Evolutionary conservation across 495 filamentous ascomycete species (phyloP).

Genomic region (Chaetomium cochliodes): DNA sequence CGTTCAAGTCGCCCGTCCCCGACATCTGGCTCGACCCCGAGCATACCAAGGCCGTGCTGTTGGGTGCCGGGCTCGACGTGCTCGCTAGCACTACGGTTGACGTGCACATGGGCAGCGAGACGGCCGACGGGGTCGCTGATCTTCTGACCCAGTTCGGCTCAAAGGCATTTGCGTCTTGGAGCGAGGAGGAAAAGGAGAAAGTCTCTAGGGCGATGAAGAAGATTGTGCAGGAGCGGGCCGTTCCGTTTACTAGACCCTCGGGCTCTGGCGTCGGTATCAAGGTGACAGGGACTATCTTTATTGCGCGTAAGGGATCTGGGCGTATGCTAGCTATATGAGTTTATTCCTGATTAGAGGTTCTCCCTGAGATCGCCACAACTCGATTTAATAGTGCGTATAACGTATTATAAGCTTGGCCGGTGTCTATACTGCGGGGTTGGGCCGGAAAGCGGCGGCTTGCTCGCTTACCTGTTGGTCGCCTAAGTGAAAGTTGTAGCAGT

Average conservation of each 20-base stretch:
- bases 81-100: slow-evolving; percentile 1
- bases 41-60: slow-evolving; percentile 6
- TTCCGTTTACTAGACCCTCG: slow-evolving; percentile 7
- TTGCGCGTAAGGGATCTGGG: slow-evolving; percentile 5
- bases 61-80: slow-evolving; percentile 7
- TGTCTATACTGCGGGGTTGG: too few relatives aligned
- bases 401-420: too few relatives aligned
- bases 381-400: too few relatives aligned
- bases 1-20: slow-evolving; percentile 6
- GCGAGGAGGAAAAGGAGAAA: slow-evolving; percentile 4
- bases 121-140: not conserved
- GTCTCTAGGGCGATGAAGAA: not conserved
- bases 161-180: slow-evolving; percentile 4
- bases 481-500: too few relatives aligned
- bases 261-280: slow-evolving; percentile 4
- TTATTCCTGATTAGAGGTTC: too few relatives aligned
- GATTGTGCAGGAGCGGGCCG: slow-evolving; percentile 6
- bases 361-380: too few relatives aligned
- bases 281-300: slow-evolving; percentile 6
- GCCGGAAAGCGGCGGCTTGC: too few relatives aligned
- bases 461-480: too few relatives aligned
- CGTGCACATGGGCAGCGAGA: slow-evolving; percentile 5
- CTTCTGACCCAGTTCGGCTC: slow-evolving; percentile 3
- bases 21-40: slow-evolving; percentile 5
- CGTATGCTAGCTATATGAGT: too few relatives aligned